Evolutionary conservation across 2,329 filamentous ascomycete species (phyloP).

Genomic region (Neurospora sp.): DNA sequence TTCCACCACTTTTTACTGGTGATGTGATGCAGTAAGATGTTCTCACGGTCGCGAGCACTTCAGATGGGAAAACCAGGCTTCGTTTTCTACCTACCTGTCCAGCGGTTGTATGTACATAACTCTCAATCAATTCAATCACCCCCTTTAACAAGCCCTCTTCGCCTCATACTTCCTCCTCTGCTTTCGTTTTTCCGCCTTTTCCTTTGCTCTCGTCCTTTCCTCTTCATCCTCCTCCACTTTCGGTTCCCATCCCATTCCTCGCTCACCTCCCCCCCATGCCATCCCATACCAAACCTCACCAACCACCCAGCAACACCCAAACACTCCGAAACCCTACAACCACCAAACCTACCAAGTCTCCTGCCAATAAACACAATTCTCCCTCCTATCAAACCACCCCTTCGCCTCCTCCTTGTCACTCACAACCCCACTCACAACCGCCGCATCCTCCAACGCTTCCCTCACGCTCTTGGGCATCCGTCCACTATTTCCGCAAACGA

Average conservation of each 20-base stretch:
- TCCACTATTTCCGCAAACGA: conserved; percentile 46
- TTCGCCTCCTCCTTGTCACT: conserved; percentile 29
- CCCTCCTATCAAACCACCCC: conserved; percentile 19
- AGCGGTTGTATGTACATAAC: background rate
- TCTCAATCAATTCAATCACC: background rate
- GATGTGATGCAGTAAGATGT: background rate
- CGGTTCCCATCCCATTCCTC: no score
- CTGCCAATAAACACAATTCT: conserved; percentile 40
- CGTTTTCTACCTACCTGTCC: background rate
- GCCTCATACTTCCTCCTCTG: background rate
- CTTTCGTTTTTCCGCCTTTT: background rate
- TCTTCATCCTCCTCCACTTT: no score
- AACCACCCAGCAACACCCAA: background rate
- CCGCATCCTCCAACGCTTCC: conserved; percentile 39
- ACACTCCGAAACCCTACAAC: background rate
- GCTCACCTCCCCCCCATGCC: background rate
- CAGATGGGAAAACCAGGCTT: background rate
- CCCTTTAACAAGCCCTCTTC: background rate
- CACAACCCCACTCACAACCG: conserved; percentile 28
- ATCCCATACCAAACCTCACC: background rate
- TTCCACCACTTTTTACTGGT: background rate
- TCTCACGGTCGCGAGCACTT: background rate
- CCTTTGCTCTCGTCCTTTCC: background rate
- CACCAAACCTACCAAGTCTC: conserved; percentile 43
- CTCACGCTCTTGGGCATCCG: conserved; percentile 50